These are phyloP conservation scores for Colletotrichum simmondsii DNA, from an alignment of 2,329 filamentous ascomycete species.

Conservation along the genomic window DNA sequence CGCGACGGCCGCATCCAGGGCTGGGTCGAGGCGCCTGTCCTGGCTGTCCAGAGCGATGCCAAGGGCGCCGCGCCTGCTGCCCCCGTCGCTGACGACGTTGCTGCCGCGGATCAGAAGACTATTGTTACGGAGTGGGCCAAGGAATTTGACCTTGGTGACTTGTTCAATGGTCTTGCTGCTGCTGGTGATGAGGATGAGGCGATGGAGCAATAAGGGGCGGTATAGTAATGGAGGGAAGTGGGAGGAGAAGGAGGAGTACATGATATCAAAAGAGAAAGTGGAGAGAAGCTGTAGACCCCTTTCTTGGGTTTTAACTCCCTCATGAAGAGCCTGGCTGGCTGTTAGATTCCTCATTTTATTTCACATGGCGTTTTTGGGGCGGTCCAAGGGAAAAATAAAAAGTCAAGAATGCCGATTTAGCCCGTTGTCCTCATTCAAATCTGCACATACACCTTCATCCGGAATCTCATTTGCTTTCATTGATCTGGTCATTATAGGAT, in stretches of 20 bases:
- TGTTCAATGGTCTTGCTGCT: constrained; percentile 69
- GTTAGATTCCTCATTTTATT: neutral
- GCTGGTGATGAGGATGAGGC: constrained; percentile 51
- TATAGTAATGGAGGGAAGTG: constrained; percentile 7
- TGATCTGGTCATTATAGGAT: neutral
- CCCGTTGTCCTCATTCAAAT: constrained; percentile 18
- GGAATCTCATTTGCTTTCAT: neutral
- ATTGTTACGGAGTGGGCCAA: constrained; percentile 93
- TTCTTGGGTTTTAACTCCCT: neutral
- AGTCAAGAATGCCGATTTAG: constrained; percentile 4
- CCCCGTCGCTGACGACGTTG: constrained; percentile 53
- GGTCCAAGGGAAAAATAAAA: constrained; percentile 23
- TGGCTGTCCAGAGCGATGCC: constrained; percentile 61
- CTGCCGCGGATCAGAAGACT: constrained; percentile 77
- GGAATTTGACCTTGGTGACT: constrained; percentile 93
- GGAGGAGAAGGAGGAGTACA: neutral
- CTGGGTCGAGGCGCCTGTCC: constrained; percentile 82
- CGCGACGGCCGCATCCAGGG: constrained; percentile 94
- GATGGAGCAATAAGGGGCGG: constrained; percentile 60
- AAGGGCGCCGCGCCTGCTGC: constrained; percentile 40
- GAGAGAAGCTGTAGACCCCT: constrained; percentile 7
- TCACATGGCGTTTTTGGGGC: constrained; percentile 27
- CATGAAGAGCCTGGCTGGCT: constrained; percentile 19
- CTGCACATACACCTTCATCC: constrained; percentile 7
- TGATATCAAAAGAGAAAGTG: constrained; percentile 21